These are phyloP conservation scores for Arabis alpina DNA, from an alignment of 345 rosid species.

Conservation along the genomic window DNA sequence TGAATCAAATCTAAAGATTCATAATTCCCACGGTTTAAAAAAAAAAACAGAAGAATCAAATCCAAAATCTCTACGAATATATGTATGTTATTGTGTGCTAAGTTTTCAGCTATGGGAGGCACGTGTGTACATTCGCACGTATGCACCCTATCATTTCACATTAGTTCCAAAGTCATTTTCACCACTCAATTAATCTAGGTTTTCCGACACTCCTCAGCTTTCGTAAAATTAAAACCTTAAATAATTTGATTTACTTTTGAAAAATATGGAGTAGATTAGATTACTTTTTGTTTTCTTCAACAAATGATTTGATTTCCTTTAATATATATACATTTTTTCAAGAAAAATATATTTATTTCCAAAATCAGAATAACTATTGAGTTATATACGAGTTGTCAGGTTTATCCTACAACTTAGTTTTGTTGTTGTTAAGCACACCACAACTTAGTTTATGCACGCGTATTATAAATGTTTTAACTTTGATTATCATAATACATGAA, in stretches of 20 bases:
- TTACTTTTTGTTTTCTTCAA: neutral
- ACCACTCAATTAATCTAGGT: slow-evolving; percentile 32
- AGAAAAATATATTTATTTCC: neutral
- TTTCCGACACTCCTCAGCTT: slow-evolving; percentile 30
- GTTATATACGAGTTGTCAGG: neutral
- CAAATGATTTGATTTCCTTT: neutral
- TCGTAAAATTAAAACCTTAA: slow-evolving; percentile 6
- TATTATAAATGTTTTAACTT: neutral
- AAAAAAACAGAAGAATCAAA: too few species aligned
- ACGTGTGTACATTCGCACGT: slow-evolving; percentile 2
- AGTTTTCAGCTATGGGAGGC: neutral
- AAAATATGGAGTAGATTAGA: neutral
- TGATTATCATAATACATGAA: neutral
- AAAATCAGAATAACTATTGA: neutral
- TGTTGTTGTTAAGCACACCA: too few species aligned
- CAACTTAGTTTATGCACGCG: slow-evolving; percentile 1
- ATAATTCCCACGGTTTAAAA: too few species aligned
- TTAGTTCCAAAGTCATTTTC: slow-evolving; percentile 34
- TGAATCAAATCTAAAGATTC: too few species aligned
- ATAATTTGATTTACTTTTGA: neutral
- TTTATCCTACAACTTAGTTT: too few species aligned
- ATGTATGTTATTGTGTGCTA: neutral
- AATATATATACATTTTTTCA: neutral
- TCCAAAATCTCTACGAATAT: too few species aligned
- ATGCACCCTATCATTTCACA: slow-evolving; percentile 24